Percentiles rank a stretch among this genome's conserved stretches.
Evolutionary conservation across 2,329 filamentous ascomycete genomes (phyloP).

Genomic region (Epicoccum nigrum): DNA sequence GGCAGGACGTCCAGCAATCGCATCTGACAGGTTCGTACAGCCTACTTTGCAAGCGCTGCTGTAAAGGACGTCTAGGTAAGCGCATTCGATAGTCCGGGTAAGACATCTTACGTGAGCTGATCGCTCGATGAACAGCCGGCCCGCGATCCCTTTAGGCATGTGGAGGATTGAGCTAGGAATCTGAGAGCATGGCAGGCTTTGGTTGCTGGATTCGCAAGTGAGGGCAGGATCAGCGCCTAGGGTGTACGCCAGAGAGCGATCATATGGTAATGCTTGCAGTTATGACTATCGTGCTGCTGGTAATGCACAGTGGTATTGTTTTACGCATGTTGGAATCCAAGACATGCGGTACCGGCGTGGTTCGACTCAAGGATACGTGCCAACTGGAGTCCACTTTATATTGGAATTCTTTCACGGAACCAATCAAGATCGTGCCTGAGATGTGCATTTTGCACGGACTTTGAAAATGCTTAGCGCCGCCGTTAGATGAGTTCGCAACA

Average conservation of each 20-base stretch:
- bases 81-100: slow-evolving; percentile 7
- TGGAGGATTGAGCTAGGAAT: not conserved
- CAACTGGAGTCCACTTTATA: not conserved
- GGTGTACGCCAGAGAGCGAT: slow-evolving; percentile 14
- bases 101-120: slow-evolving; percentile 16
- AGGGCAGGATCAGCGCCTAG: slow-evolving; percentile 12
- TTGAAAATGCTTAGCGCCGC: too few relatives aligned
- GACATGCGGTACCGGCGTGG: not conserved
- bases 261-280: slow-evolving; percentile 10
- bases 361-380: not conserved
- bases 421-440: too few relatives aligned
- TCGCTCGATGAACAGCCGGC: slow-evolving; percentile 14
- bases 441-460: too few relatives aligned
- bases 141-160: slow-evolving; percentile 9
- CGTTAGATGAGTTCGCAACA: not conserved
- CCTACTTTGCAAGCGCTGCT: not conserved
- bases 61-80: not conserved
- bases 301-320: not conserved
- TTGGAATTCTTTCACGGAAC: too few relatives aligned
- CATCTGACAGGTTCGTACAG: not conserved
- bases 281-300: slow-evolving; percentile 5
- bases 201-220: not conserved
- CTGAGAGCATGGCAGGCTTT: slow-evolving; percentile 1
- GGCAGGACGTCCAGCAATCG: not conserved
- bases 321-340: not conserved